Percentiles rank a stretch among this genome's conserved stretches.
These are phyloP conservation scores for Lecanicillium sp. DNA, from an alignment of 2,329 filamentous ascomycete species.

Conservation along the genomic window DNA sequence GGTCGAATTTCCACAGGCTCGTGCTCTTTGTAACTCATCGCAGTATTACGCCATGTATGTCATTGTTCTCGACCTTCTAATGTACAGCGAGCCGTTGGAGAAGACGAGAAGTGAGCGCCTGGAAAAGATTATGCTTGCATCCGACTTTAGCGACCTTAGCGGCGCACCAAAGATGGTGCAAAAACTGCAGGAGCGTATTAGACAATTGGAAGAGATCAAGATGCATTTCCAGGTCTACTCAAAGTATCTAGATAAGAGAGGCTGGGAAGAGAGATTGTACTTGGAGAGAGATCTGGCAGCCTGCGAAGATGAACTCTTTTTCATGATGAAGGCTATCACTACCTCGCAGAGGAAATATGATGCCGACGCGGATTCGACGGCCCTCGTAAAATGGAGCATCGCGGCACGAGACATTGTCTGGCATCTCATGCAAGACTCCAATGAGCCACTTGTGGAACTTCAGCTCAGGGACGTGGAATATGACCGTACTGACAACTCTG, in stretches of 20 bases:
- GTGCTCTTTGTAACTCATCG: slow-evolving; percentile 91
- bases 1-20: slow-evolving; percentile 90
- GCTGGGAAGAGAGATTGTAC: slow-evolving; percentile 84
- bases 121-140: slow-evolving; percentile 98
- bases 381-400: slow-evolving; percentile 84
- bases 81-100: slow-evolving; percentile 93
- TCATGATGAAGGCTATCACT: slow-evolving; percentile 99
- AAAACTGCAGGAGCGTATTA: slow-evolving; percentile 82
- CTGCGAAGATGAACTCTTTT: slow-evolving; percentile 96
- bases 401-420: slow-evolving; percentile 94
- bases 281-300: slow-evolving; percentile 81
- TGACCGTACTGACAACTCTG: slow-evolving; percentile 91
- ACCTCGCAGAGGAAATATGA: slow-evolving; percentile 86
- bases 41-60: slow-evolving; percentile 99
- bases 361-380: slow-evolving; percentile 60
- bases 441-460: slow-evolving; percentile 84
- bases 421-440: slow-evolving; percentile 84
- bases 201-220: slow-evolving; percentile 93
- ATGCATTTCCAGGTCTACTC: slow-evolving; percentile 90
- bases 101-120: slow-evolving; percentile 94
- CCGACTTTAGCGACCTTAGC: slow-evolving; percentile 93
- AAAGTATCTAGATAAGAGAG: slow-evolving; percentile 74
- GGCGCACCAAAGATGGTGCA: slow-evolving; percentile 91
- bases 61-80: slow-evolving; percentile 88
- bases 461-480: slow-evolving; percentile 88